Percentiles rank a stretch among this genome's conserved stretches.
Conservation (phyloP, 805 yeast species). For the Diddensiella caesifluorescens region DNA sequence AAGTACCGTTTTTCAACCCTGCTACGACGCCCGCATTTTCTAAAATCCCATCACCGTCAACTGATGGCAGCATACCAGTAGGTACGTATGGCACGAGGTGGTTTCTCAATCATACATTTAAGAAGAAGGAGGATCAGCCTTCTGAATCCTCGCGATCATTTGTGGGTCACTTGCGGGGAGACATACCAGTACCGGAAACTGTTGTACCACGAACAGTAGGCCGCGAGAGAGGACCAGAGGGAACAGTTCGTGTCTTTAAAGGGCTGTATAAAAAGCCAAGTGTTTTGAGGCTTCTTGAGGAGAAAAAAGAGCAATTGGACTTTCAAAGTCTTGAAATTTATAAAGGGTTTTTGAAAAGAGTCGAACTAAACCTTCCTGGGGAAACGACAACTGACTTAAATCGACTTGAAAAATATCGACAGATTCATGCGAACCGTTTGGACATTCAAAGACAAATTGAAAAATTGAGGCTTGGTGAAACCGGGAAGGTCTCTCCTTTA, state of each 20-base stretch:
- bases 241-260: neutral
- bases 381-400: neutral
- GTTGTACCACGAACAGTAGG: neutral
- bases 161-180: neutral
- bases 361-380: neutral
- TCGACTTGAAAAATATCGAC: conserved; percentile 6
- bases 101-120: neutral
- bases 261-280: neutral
- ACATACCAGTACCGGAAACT: neutral
- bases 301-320: conserved; percentile 1
- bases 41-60: neutral
- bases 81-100: conserved; percentile 2
- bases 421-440: conserved; percentile 11
- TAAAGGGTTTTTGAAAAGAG: neutral
- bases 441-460: conserved; percentile 15
- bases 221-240: neutral
- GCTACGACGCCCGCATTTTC: neutral
- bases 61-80: neutral
- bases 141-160: neutral
- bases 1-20: neutral
- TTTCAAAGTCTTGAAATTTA: neutral
- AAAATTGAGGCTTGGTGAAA: conserved; percentile 9
- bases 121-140: neutral
- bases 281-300: conserved; percentile 2
- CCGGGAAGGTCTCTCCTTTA: conserved; percentile 6